phyloP scores from a whole-genome alignment of 176 grass and related monocot species.

The Aegilops longissima region DNA sequence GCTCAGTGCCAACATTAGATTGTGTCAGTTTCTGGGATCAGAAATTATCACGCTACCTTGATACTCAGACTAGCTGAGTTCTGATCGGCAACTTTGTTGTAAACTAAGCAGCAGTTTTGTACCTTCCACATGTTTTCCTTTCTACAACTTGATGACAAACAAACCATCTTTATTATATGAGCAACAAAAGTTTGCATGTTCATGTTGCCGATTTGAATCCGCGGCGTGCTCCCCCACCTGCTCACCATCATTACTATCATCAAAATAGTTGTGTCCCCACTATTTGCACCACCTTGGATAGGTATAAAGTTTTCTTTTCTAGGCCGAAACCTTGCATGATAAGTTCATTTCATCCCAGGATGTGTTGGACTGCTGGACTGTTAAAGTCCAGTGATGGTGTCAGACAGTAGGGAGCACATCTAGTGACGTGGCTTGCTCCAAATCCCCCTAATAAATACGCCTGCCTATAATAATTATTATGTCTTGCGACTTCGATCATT shows the following conservation, averaged over 20 bases:
- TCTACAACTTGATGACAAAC: background rate
- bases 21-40: background rate
- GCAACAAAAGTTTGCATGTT: background rate
- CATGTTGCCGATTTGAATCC: fast-evolving
- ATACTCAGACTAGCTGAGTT: background rate
- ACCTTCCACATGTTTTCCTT: background rate
- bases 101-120: background rate
- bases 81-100: background rate
- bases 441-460: too few relatives aligned
- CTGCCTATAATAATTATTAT: too few relatives aligned
- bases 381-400: background rate
- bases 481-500: background rate
- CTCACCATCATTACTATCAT: background rate
- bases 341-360: background rate
- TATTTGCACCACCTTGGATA: background rate
- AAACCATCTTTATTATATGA: background rate
- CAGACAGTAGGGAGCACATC: too few relatives aligned
- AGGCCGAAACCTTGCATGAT: background rate
- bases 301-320: background rate
- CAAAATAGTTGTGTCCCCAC: background rate
- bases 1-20: background rate
- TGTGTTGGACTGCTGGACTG: background rate
- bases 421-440: background rate
- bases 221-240: fast-evolving
- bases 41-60: background rate